Conservation (phyloP, 768 basidiomycete species). For the Mycena olivaceomarginata region DNA sequence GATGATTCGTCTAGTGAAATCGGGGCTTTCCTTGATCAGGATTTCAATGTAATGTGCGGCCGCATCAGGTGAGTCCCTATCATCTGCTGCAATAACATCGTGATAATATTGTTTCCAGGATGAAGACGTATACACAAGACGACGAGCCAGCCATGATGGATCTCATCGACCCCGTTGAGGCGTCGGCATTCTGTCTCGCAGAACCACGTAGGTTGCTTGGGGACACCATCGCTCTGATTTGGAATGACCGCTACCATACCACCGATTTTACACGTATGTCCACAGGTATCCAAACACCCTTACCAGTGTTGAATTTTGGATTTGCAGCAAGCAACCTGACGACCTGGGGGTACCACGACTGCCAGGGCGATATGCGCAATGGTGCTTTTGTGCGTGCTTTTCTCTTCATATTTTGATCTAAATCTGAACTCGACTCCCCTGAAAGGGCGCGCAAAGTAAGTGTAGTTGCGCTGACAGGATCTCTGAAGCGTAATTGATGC, state of each 20-base stretch:
- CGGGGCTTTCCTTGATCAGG: too few species aligned
- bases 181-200: too few species aligned
- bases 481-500: neutral
- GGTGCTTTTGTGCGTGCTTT: conserved; percentile 48
- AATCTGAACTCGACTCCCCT: neutral
- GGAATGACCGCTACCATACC: conserved; percentile 73
- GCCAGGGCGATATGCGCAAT: conserved; percentile 62
- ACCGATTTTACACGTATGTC: conserved; percentile 69
- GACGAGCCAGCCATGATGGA: too few species aligned
- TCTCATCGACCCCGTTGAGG: too few species aligned
- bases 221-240: conserved; percentile 71
- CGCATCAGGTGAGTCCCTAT: too few species aligned
- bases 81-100: too few species aligned
- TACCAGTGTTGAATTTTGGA: neutral
- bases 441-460: conserved; percentile 56
- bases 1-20: too few species aligned
- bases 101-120: too few species aligned
- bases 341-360: conserved; percentile 72
- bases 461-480: neutral
- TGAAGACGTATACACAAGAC: too few species aligned
- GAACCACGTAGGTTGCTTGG: too few species aligned
- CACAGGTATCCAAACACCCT: neutral
- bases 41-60: too few species aligned
- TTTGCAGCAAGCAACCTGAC: conserved; percentile 63
- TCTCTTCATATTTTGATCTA: neutral